Evolutionary conservation across 1,284 basidiomycete species (phyloP).

Genomic region (Blastosporella zonata): DNA sequence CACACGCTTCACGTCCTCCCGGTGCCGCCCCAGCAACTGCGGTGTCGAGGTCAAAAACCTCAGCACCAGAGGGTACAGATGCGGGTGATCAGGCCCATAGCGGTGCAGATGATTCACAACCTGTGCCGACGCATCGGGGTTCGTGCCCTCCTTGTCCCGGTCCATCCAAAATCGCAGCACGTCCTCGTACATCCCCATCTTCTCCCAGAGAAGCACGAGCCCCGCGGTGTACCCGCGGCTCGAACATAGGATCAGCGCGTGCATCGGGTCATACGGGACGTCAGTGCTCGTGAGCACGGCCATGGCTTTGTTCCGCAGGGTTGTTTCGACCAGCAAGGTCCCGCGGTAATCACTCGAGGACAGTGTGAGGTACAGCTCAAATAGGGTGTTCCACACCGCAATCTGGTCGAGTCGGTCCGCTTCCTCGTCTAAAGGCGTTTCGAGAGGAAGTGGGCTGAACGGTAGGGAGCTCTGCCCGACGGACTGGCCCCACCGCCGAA

Average conservation of each 20-base stretch:
- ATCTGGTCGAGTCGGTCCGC: constrained; percentile 71
- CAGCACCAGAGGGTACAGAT: constrained; percentile 88
- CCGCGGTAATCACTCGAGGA: constrained; percentile 24
- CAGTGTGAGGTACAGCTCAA: constrained; percentile 87
- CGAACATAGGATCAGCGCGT: constrained; percentile 92
- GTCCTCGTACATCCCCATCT: constrained; percentile 94
- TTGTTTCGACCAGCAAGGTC: constrained; percentile 24
- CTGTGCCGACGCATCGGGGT: constrained; percentile 50
- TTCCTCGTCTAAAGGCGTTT: constrained; percentile 43
- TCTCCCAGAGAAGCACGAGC: constrained; percentile 89
- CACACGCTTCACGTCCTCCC: constrained; percentile 66
- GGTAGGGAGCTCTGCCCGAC: constrained; percentile 33
- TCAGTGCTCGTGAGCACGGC: constrained; percentile 58
- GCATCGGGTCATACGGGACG: constrained; percentile 86
- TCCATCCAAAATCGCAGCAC: constrained; percentile 92
- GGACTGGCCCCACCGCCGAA: constrained; percentile 77
- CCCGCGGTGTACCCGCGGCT: constrained; percentile 80
- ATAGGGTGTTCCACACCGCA: constrained; percentile 93
- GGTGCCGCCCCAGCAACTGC: constrained; percentile 66
- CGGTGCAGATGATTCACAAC: constrained; percentile 71
- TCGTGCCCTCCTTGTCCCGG: constrained; percentile 44
- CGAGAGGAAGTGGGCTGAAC: neutral
- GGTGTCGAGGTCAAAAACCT: constrained; percentile 84
- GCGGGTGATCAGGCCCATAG: constrained; percentile 72
- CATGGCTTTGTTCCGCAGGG: constrained; percentile 61